Evolutionary conservation across 2,329 filamentous ascomycete species (phyloP), one percentile per base, ranked within the genome.

Genomic region (Apiospora kogelbergensis): DNA sequence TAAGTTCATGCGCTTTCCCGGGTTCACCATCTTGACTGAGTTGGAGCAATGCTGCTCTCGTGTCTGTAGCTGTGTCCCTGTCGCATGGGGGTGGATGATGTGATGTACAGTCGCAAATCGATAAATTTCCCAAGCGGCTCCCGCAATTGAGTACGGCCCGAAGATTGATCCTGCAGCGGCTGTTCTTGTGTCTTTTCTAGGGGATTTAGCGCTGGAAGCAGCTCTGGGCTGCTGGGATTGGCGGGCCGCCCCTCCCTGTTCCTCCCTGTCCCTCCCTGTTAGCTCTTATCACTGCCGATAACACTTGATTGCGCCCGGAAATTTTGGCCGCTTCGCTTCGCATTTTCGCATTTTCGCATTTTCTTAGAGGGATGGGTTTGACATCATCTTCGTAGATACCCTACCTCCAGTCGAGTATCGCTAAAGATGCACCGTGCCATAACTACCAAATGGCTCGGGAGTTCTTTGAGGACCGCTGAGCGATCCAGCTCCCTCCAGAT

Each of bases 371-470:
- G 2, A 13, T 13, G 48, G 26, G 9, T 13, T 17, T 26, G 30
- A 13, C 53, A 60, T 37, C 53, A 33, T 60, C 26, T 37, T 60
- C 9, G 17, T 13, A 22, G 13, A 42, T 42, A 42, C 7, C 7
- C 30, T n/a, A 37, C 53, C 20, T 20, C 9, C n/a, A 37, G 53
- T 60, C 46, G 26, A 60, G 53, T 37, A 60, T n/a, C 20, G n/a
- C 41, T 26, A 22, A 66, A 48, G 24, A 85, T 86, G 84, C 83
- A 84, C 74, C 81, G 83, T 63, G 81, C 80, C 69, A 75, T 83
- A 53, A 76, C 82, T 64, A 80, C 78, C 64, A 78, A 79, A 78
- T 84, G 82, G 80, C 78, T 85, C 37, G 80, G 78, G 46, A 78
- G 79, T 69, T 81, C 82, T 17, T 72, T 85, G 65, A 80, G 80